Conservation (phyloP, 805 yeast genomes). For the Saccharomycopsis sp. region DNA sequence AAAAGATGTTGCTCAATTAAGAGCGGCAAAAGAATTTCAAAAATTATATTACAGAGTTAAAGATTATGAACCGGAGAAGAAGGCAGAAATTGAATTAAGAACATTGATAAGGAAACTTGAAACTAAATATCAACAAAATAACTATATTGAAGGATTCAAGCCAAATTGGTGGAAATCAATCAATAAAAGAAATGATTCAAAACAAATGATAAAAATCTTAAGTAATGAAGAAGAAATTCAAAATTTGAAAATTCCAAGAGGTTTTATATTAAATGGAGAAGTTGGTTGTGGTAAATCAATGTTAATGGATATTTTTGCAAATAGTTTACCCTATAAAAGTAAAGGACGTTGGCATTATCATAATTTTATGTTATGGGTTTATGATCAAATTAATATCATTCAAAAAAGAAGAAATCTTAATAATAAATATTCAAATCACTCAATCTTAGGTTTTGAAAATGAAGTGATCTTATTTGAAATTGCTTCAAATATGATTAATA, state of each 20-base stretch:
- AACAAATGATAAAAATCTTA: constrained; percentile 34
- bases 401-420: constrained; percentile 34
- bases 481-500: constrained; percentile 50
- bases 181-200: constrained; percentile 2
- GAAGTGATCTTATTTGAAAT: constrained; percentile 58
- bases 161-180: constrained; percentile 3
- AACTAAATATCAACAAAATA: constrained; percentile 13
- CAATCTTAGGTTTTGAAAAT: constrained; percentile 36
- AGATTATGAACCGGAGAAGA: constrained; percentile 40
- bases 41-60: constrained; percentile 45
- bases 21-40: constrained; percentile 54
- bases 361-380: constrained; percentile 60
- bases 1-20: constrained; percentile 48
- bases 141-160: constrained; percentile 6
- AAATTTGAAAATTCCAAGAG: constrained; percentile 37
- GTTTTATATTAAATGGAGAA: constrained; percentile 51
- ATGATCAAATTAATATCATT: constrained; percentile 46
- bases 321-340: constrained; percentile 48
- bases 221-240: constrained; percentile 52
- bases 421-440: constrained; percentile 18
- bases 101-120: constrained; percentile 27
- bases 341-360: constrained; percentile 66
- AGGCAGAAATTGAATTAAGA: constrained; percentile 19
- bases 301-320: constrained; percentile 64
- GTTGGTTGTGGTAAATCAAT: constrained; percentile 71